Evolutionary conservation across 371 early-diverging fungal genomes (phyloP), one percentile per base, ranked within the genome.

Genomic region (Actinomortierella wolfii): DNA sequence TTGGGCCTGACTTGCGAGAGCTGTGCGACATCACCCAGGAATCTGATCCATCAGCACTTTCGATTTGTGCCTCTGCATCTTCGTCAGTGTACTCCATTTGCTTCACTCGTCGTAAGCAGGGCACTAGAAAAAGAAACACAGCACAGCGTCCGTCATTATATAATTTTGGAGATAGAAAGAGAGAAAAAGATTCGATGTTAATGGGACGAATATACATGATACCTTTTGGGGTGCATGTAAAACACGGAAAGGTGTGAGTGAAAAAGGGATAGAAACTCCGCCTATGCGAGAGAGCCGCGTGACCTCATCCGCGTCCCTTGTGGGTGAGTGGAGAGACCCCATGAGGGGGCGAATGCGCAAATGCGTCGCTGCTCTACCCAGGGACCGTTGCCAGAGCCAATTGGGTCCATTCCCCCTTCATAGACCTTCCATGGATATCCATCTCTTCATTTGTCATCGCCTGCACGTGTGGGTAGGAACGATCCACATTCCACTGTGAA

Each of bases 21-120:
- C 83, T 83, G 70, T 94, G 94, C 4, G 96, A 92, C 43, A 91
- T 89, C 59, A 94, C 89, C 95, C 96, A 95, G 3, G 84, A 82
- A 41, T 91, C 92, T 14, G 84, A 88, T 8, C 78, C 83, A 46
- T 85, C 89, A 56, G 76, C 81, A 28, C 79, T 85, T 23, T 81
- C 84, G 41, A 81, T 74, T 53, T 81, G 80, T 15, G 77, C 80
- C 51, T 82, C 86, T 45, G 78, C 83, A 25, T 83, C 87, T 39
- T 87, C 89, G 28, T 86, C 84, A 2, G 83, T 86, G 73, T 90
- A 86, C 63, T 92, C 92, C 88, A 94, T 89, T 61, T 91, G 90
- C 58, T 84, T 88, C n/a, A 93, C 95, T 14, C 98, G 87, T 26
- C 89, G 84, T 63, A 95, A 78, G 77, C 97, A 98, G 6, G 98